Percentiles rank a stretch among this genome's conserved stretches.
phyloP scores from a whole-genome alignment of 352 stramenopile species.

The Globisporangium megalacanthum region DNA sequence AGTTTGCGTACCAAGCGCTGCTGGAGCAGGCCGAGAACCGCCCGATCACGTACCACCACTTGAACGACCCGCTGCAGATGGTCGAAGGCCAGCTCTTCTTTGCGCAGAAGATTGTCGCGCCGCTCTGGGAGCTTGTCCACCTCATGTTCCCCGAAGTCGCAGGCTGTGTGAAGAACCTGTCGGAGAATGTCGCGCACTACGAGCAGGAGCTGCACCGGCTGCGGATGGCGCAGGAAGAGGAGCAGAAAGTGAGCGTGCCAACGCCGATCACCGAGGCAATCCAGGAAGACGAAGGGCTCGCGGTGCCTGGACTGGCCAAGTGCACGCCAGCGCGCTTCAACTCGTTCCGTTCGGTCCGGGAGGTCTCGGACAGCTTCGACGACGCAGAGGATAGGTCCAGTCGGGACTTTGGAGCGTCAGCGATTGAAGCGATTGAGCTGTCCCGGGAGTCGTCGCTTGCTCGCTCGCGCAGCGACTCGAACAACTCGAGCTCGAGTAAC shows the following conservation, averaged over 20 bases:
- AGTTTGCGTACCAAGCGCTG: conserved; percentile 85
- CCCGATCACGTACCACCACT: conserved; percentile 72
- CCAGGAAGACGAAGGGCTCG: conserved; percentile 60
- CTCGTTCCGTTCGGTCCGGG: conserved; percentile 64
- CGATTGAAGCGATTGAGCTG: conserved; percentile 13
- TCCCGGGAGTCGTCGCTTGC: conserved; percentile 1
- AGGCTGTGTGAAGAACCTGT: conserved; percentile 58
- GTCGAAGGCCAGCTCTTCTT: conserved; percentile 85
- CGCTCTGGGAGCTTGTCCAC: conserved; percentile 71
- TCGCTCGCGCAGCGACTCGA: conserved; percentile 8
- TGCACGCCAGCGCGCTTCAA: conserved; percentile 82
- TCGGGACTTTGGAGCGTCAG: conserved; percentile 11
- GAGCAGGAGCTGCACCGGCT: conserved; percentile 70
- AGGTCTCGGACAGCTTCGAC: conserved; percentile 21
- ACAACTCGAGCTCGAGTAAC: conserved; percentile 6
- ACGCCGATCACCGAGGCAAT: conserved; percentile 4
- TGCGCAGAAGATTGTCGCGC: conserved; percentile 75
- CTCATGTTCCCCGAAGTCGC: conserved; percentile 73
- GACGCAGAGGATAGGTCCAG: conserved; percentile 20
- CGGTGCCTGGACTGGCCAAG: conserved; percentile 61
- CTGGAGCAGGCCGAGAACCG: conserved; percentile 79
- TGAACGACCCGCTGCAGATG: conserved; percentile 81
- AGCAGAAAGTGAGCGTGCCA: conserved; percentile 7
- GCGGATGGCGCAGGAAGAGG: conserved; percentile 31
- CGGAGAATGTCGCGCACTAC: conserved; percentile 77